Evolutionary conservation across 768 basidiomycete genomes (phyloP), one percentile per base, ranked within the genome.

Genomic region (Tricholoma terreum): DNA sequence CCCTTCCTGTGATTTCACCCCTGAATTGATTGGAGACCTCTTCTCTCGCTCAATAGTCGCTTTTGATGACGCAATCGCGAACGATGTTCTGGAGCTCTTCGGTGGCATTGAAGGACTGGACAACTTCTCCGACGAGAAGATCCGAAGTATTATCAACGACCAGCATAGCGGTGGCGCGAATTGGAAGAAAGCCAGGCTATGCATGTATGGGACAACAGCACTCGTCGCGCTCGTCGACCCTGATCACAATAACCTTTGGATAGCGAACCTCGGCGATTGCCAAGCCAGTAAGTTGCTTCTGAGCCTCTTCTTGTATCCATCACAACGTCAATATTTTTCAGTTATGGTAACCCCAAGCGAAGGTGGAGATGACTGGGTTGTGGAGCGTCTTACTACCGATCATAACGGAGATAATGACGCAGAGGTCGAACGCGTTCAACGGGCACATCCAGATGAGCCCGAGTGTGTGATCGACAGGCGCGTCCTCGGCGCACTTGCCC

Each of bases 191-290:
- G 84, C 84, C 17, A 73, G 85, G 50, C 75, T 89, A 50, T 87
- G 86, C 66, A 88, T 92, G 83, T 87, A 89, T 62, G 90, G 90
- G 19, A 89, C 86, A 0, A 91, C 90, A 2, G 88, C 86, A 5
- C 79, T 91, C 31, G 80, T 91, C 40, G 81, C 89, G 8, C 77
- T 92, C 35, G 79, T 87, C 40, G 88, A 90, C 71, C 87, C 89
- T 34, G 75, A 82, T 17, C 80, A 82, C 60, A 75, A 80, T 64
- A 82, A 89, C 60, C 73, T 91, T 19, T 92, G 90, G 90, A 72
- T 91, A 48, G 89, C 89, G 6, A 90, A 90, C 65, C 76, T 92
- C 24, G 90, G 90, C 12, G 90, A 92, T 65, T 90, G 87, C 68
- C 85, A 88, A 77, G 87, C 87, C 58, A 77, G 89, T 89, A 61